These are phyloP conservation scores for Blastobotrys arbuscula DNA, from an alignment of 1,139 yeast genomes.

Conservation along the genomic window DNA sequence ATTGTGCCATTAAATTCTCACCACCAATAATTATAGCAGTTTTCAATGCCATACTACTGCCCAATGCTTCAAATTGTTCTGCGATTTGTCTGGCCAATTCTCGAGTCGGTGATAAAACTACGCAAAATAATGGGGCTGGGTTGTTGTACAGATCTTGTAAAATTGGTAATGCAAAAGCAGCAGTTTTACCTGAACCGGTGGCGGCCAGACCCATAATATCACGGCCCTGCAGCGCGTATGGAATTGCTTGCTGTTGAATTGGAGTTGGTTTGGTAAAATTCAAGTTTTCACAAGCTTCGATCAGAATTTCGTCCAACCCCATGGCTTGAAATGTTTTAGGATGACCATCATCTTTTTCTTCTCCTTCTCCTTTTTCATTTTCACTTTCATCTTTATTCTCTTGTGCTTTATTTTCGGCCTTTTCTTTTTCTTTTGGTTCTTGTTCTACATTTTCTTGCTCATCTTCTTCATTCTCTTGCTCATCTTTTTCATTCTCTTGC, in stretches of 20 bases:
- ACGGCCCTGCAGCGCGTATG: constrained; percentile 85
- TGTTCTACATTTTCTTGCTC: not conserved
- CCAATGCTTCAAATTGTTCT: constrained; percentile 92
- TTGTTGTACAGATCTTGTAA: constrained; percentile 86
- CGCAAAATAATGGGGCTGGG: constrained; percentile 81
- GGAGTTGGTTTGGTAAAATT: constrained; percentile 92
- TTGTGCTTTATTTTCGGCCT: not conserved
- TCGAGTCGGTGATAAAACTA: constrained; percentile 93
- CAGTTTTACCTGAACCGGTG: constrained; percentile 98
- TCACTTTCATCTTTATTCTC: not conserved
- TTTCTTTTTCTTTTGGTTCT: constrained; percentile 6
- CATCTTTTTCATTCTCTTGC: not conserved
- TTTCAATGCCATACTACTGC: constrained; percentile 83
- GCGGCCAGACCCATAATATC: constrained; percentile 99
- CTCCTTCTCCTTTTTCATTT: constrained; percentile 11
- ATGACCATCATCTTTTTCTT: constrained; percentile 8
- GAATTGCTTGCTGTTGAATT: constrained; percentile 86
- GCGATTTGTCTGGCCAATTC: constrained; percentile 95
- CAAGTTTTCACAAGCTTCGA: constrained; percentile 67
- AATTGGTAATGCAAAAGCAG: constrained; percentile 91
- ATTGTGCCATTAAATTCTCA: constrained; percentile 98
- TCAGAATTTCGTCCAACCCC: constrained; percentile 69
- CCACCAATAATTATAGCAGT: constrained; percentile 93
- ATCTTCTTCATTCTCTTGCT: not conserved
- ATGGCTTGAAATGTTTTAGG: constrained; percentile 36